Evolutionary conservation across 495 filamentous ascomycete genomes (phyloP), one percentile per base, ranked within the genome.

Genomic region (Cenococcum geophilum): DNA sequence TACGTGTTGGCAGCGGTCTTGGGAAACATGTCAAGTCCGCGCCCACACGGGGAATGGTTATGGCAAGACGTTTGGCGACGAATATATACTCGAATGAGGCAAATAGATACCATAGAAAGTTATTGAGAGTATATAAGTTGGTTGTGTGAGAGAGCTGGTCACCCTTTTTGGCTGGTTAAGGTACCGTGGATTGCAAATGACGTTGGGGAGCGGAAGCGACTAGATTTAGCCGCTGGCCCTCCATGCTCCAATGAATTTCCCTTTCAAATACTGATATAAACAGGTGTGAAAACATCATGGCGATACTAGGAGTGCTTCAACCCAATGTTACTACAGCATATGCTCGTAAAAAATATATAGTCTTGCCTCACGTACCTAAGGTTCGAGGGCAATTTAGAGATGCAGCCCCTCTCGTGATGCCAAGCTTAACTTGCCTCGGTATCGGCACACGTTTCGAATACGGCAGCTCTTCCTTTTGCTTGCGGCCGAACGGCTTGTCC

Each of bases 1-100:
- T 43, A 35, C 43, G 59, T 22, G 23, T 52, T 1, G 49, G 25
- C 6, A 52, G 25, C 18, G 49, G 21, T 16, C 23, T 52, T 18
- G 21, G 25, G 49, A 52, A 25, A 27, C 49, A 52, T 52, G 23
- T 52, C 49, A 23, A 52, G 21, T 32, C 18, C n/a, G 22, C 49
- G 49, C 49, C 49, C 21, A 32, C 49, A 32, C 49, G 49, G 21
- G 20, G 5, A 25, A 20, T 16, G 49, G 49, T 52, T 32, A 8
- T 45, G 40, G 40, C 40, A 45, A 45, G 40, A 18, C 40, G 2
- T 18, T 45, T 18, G 11, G 11, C 2, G 18, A 45, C 27, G 6
- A 6, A 32, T 32, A 32, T 32, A 32, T 32, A 32, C 27, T 32
- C 6, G 27, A 32, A 32, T 32, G 6, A 32, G 27, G 27, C 27